Percentiles rank a stretch among this genome's conserved stretches.
Evolutionary conservation across 1,139 yeast genomes (phyloP).

Genomic region (Sugiyamaella xylanicola): DNA sequence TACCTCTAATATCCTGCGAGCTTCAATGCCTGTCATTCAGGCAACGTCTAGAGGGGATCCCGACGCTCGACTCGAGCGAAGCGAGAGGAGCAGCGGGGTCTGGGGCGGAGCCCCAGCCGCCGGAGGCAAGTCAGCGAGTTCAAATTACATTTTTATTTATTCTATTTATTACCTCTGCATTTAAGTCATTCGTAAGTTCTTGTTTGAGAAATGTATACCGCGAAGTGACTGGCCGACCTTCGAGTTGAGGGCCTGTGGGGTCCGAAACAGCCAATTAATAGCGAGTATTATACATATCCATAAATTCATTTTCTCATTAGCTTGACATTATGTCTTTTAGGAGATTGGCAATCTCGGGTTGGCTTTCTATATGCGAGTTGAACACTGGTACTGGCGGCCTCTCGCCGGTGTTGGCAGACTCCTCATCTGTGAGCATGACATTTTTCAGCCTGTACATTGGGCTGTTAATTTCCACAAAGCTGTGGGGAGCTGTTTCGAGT

Average conservation of each 20-base stretch:
- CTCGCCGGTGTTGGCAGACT: conserved; percentile 8
- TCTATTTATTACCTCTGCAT: too few species aligned
- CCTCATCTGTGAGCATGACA: conserved; percentile 40
- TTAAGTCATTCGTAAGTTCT: too few species aligned
- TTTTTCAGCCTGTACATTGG: conserved; percentile 40
- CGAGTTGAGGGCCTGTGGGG: too few species aligned
- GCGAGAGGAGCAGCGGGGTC: conserved; percentile 10
- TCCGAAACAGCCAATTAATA: too few species aligned
- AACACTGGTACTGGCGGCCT: conserved; percentile 10
- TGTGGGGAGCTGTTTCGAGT: conserved; percentile 38
- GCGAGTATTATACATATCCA: not conserved
- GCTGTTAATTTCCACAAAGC: conserved; percentile 41
- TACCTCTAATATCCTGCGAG: too few species aligned
- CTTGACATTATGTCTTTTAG: conserved; percentile 24
- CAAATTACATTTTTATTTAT: too few species aligned
- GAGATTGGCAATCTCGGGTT: conserved; percentile 21
- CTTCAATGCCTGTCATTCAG: too few species aligned
- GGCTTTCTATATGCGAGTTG: conserved; percentile 14
- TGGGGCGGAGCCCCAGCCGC: not conserved
- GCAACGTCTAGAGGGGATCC: too few species aligned
- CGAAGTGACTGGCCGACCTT: too few species aligned
- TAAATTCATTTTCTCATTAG: conserved; percentile 13
- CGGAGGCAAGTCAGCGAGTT: not conserved
- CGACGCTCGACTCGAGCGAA: conserved; percentile 2
- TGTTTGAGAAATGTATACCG: too few species aligned